Evolutionary conservation across 371 early-diverging fungal genomes (phyloP).

Genomic region (Apophysomyces trapeziformis): DNA sequence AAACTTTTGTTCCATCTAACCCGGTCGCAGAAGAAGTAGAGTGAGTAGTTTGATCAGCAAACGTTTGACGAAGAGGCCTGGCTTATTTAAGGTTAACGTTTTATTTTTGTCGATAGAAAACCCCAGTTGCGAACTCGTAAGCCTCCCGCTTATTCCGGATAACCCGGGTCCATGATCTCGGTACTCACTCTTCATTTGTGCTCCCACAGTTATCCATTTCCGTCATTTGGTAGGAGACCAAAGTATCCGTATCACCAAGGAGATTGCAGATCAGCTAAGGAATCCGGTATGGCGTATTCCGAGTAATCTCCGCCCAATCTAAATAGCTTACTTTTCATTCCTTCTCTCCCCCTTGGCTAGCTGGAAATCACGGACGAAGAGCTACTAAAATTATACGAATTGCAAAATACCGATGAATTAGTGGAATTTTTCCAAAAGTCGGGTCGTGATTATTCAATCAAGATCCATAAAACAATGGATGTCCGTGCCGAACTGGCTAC

Average conservation of each 20-base stretch:
- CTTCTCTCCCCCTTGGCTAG: slow-evolving; percentile 17
- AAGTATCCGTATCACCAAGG: slow-evolving; percentile 37
- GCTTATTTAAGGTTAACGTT: too few relatives aligned
- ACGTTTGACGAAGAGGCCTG: background rate
- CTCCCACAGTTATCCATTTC: slow-evolving; percentile 44
- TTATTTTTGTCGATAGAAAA: slow-evolving; percentile 12
- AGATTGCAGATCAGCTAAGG: slow-evolving; percentile 25
- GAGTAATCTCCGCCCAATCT: background rate
- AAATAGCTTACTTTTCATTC: background rate
- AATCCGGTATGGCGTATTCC: slow-evolving; percentile 30
- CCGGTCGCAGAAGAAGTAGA: slow-evolving; percentile 10
- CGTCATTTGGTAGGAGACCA: slow-evolving; percentile 47
- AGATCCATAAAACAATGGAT: slow-evolving; percentile 48
- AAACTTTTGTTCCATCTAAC: slow-evolving; percentile 5
- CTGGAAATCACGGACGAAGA: slow-evolving; percentile 39
- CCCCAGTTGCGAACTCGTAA: slow-evolving; percentile 18
- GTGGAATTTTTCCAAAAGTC: slow-evolving; percentile 49
- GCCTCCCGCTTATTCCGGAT: slow-evolving; percentile 18
- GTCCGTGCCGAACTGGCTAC: slow-evolving; percentile 12
- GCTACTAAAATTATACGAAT: slow-evolving; percentile 18
- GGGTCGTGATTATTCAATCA: slow-evolving; percentile 42
- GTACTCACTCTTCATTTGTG: slow-evolving; percentile 8
- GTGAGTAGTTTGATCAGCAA: background rate
- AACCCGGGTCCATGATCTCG: slow-evolving; percentile 5
- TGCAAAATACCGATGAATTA: slow-evolving; percentile 44